Base-by-base conservation (phyloP, 2,329 filamentous ascomycete genomes). In the Calycina herbarum region DNA sequence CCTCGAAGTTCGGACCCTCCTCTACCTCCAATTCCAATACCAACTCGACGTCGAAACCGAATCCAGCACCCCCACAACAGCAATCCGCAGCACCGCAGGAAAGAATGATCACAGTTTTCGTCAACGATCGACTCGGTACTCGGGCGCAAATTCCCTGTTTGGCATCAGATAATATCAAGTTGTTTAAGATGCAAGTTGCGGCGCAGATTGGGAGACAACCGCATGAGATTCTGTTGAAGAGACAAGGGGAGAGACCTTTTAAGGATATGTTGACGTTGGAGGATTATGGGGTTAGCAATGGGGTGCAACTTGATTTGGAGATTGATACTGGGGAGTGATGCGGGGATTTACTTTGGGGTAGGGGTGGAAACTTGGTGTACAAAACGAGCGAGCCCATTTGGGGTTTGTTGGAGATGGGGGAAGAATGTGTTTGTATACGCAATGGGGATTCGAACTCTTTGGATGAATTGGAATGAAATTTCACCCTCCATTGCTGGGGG, bases 71-170 rank as follows among this genome's bases (percentile, higher is more conserved):
- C 15, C 61, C 70, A 24, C 70, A 72, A 31, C 66, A 71, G 48
- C 64, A 48, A 20, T 29, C 38, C 5, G 40, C 40, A 56, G 40
- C 67, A 35, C 56, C 68, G 3, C 74, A 80, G 7, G 90, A 96
- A 75, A 89, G 93, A 64, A 96, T 97, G 90, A 97, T 98, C 71
- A 86, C 96, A 61, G 94, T 98, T 20, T 88, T 94, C 74, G 88
- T 98, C 75, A 98, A 98, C 77, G 94, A 98, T 78, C 86, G 94
- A n/a, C 82, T 98, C 42, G 94, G 94, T 13, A 97, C 94, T n/a
- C 97, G 97, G 75, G 92, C 94, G 17, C 90, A 92, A 62, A 95
- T 98, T 69, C 94, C 94, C 0, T 97, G 94, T 76, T 82, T 97
- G 65, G 89, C 92, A 0, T 90, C 88, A 2, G 94, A 98, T 79